phyloP scores from a whole-genome alignment of 176 grass and related monocot species.

The Raddia distichophylla region DNA sequence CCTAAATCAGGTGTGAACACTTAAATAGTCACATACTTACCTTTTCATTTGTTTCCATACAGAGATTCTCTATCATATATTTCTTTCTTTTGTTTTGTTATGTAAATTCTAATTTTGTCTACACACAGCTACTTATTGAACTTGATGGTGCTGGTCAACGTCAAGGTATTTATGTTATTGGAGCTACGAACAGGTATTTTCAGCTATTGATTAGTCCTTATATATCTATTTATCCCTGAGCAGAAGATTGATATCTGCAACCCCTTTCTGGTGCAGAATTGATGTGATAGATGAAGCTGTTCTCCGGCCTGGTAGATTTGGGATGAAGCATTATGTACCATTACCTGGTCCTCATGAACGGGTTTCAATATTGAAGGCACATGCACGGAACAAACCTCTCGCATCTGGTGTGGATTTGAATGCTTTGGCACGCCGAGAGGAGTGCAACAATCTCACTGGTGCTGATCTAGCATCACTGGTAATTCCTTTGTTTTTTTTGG shows the following conservation, averaged over 20 bases:
- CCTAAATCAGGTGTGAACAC: constrained; percentile 69
- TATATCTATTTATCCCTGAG: constrained; percentile 6
- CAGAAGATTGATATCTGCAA: not conserved
- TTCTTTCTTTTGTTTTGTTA: not conserved
- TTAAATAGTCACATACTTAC: not conserved
- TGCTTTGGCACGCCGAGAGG: constrained; percentile 51
- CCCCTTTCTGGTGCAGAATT: constrained; percentile 45
- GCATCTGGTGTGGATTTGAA: constrained; percentile 58
- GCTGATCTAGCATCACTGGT: constrained; percentile 82
- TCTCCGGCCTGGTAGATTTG: constrained; percentile 81
- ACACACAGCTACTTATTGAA: constrained; percentile 76
- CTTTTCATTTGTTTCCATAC: not conserved
- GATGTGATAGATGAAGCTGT: constrained; percentile 94
- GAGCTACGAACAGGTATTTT: constrained; percentile 90
- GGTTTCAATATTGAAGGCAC: constrained; percentile 73
- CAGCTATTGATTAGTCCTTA: not conserved
- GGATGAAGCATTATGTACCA: constrained; percentile 78
- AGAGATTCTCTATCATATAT: not conserved
- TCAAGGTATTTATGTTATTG: constrained; percentile 82
- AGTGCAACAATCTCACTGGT: constrained; percentile 75
- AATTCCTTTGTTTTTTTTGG: constrained; percentile 11
- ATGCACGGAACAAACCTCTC: constrained; percentile 63
- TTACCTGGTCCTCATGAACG: constrained; percentile 69
- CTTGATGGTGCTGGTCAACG: constrained; percentile 84
- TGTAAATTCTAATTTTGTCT: constrained; percentile 24